These are phyloP conservation scores for Lasiodiplodia citricola DNA, from an alignment of 2,329 filamentous ascomycete genomes.

Conservation along the genomic window DNA sequence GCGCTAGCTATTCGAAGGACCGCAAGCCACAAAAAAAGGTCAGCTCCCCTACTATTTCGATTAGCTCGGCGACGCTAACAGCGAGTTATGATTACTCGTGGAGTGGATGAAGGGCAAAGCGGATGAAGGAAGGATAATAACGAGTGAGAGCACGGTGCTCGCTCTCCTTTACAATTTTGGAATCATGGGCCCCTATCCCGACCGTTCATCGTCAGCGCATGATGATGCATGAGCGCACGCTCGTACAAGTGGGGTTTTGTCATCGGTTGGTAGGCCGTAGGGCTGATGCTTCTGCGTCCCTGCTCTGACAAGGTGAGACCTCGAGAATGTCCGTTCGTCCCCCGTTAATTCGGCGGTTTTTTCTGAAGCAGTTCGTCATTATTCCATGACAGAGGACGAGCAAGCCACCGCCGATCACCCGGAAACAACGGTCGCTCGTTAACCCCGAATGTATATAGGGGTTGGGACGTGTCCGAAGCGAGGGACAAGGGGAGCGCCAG, in stretches of 20 bases:
- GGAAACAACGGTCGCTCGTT: slow-evolving; percentile 18
- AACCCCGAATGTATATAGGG: neutral
- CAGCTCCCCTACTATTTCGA: neutral
- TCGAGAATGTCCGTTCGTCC: neutral
- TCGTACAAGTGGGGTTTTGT: neutral
- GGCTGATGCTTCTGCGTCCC: slow-evolving; percentile 3
- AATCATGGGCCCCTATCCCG: slow-evolving; percentile 2
- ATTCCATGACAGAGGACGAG: neutral
- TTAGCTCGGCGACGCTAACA: neutral
- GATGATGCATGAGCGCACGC: slow-evolving; percentile 1
- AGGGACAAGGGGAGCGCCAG: neutral
- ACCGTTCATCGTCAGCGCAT: neutral
- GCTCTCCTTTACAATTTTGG: slow-evolving; percentile 6
- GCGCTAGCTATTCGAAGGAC: neutral
- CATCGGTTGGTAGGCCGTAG: neutral
- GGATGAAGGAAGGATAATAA: neutral
- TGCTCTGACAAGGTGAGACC: neutral
- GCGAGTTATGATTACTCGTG: neutral
- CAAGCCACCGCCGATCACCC: slow-evolving; percentile 9
- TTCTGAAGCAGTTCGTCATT: neutral
- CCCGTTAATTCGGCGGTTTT: slow-evolving; percentile 10
- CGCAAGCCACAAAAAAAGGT: neutral
- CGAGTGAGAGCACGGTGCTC: neutral
- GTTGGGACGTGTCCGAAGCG: neutral
- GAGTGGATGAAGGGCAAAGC: neutral